Percentiles rank a stretch among this genome's conserved stretches.
Conservation (phyloP, 73 alveolate genomes). For the Paramecium primaurelia region DNA sequence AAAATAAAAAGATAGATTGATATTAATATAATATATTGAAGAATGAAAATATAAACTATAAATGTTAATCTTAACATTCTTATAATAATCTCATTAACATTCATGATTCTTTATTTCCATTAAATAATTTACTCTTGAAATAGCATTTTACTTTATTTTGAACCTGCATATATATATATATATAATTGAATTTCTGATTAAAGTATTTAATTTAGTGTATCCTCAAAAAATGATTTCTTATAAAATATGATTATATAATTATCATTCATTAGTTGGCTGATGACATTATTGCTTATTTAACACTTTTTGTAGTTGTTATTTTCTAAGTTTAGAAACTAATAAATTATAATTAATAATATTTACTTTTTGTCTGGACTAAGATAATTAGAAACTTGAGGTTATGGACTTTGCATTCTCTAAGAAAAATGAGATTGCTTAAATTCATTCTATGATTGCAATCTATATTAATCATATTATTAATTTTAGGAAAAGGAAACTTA, state of each 20-base stretch:
- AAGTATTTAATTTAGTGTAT: too few species aligned
- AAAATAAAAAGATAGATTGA: too few species aligned
- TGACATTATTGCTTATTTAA: not conserved
- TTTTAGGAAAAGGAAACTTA: not conserved
- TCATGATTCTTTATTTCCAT: too few species aligned
- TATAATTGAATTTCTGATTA: too few species aligned
- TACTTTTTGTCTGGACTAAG: constrained; percentile 15
- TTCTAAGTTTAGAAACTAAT: not conserved
- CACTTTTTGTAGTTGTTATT: not conserved
- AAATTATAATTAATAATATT: not conserved
- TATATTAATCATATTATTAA: not conserved
- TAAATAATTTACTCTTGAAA: too few species aligned
- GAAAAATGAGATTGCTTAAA: not conserved
- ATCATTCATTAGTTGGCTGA: not conserved
- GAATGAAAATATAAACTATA: too few species aligned
- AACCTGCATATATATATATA: too few species aligned
- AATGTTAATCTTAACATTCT: too few species aligned
- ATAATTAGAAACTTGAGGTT: not conserved
- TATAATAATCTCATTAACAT: too few species aligned
- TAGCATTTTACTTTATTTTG: too few species aligned
- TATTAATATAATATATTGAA: too few species aligned
- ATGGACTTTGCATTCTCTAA: not conserved
- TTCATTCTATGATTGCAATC: not conserved
- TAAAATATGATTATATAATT: not conserved
- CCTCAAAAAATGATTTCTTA: too few species aligned